Base-by-base conservation (phyloP, 169 alveolate species). In the Ichthyophthirius multifiliis region DNA sequence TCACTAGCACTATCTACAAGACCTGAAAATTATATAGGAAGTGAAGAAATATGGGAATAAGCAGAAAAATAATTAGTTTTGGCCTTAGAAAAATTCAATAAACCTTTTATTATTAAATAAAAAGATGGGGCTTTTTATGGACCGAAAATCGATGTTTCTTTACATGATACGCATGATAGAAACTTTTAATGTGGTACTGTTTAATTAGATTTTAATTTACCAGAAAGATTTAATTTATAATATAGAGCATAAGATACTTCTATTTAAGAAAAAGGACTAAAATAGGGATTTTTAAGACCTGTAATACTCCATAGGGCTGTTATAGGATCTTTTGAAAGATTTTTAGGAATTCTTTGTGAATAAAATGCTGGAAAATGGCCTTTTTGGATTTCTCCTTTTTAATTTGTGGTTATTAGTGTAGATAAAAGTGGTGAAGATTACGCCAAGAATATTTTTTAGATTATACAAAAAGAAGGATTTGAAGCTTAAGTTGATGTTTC, bases 111-210 rank as follows among this genome's bases (percentile, higher is more conserved):
- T 74, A 75, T 97, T 23, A 99, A 99, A 86, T 98, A 97, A 34
- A 99, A 99, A 10, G 99, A 99, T 86, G 99, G 99, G 4, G 99
- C 99, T 27, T 99, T 99, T 89, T 99, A 99, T 82, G 99, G 99
- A 0, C 99, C 99, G 4, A 99, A 99, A 89, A 99, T 99, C 83
- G 99, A 99, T 90, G 96, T 99, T 20, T 85, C 91, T 48, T 88
- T 99, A 23, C 91, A 86, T 83, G 99, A 99, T 87, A 98, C 99
- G 27, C 83, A 98, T n/a, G 96, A 97, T 37, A 93, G 99, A 46
- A 94, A 95, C 12, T 99, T 98, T 83, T 99, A 99, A 85, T 99
- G 99, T 83, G 99, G 99, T 12, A 99, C 99, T 13, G 96, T 98
- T 27, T 99, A 99, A 89, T 95, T 98, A 43, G 99, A 99, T 88